Evolutionary conservation across 768 basidiomycete genomes (phyloP), one percentile per base, ranked within the genome.

Genomic region (Omphalotus guepiniiformis): DNA sequence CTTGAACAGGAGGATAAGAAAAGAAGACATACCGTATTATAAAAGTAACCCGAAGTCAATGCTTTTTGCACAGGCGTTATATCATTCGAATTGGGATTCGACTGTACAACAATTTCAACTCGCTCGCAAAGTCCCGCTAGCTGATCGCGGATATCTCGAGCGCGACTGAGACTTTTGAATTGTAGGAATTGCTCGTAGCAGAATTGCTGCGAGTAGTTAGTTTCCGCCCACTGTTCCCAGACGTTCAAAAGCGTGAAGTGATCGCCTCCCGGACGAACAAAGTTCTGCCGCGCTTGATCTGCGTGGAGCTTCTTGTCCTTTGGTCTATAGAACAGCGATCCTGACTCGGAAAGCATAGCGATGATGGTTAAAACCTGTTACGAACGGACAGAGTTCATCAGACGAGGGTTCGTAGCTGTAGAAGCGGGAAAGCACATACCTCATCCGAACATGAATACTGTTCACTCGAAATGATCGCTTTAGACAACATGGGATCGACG

Each of bases 211-310:
- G 92, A 94, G 62, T 93, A 98, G 59, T 93, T 93, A 19, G 94
- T 91, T 53, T 99, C 96, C 16, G 89, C 89, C 96, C 96, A 99
- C 60, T 97, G 94, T 63, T 97, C 94, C 88, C 93, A 98, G 11
- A 98, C 92, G 62, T 98, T 98, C 22, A 99, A 75, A 19, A 99
- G 67, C 5, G 95, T 98, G 62, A 98, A 99, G 68, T 98, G 96
- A 59, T 99, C 96, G 19, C 96, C 96, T 23, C 96, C 95, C 0
- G 89, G 74, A 40, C 92, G 91, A 49, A 94, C 84, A 62, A 99
- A 99, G 63, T 97, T 98, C 65, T 95, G 90, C 48, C 95, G 81
- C 3, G 96, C 96, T 69, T 97, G 93, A 59, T 99, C 95, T 12
- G 96, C 96, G 58, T 98, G 92, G 41, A 93, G 68, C 61, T 93